These are phyloP conservation scores for Apophysomyces sp. DNA, from an alignment of 371 early-diverging fungal genomes.

Conservation along the genomic window DNA sequence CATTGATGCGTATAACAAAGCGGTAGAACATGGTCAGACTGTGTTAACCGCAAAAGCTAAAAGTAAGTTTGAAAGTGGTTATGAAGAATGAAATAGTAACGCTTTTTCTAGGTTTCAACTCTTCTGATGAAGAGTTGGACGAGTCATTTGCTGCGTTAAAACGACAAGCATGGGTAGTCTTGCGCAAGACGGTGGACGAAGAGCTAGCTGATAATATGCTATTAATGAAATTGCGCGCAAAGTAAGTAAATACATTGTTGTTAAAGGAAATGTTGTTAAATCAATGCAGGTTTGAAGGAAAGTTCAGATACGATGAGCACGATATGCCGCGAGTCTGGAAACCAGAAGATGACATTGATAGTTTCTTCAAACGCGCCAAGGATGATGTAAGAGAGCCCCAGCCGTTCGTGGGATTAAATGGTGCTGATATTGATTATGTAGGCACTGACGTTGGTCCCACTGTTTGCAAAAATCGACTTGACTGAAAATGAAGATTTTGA, in stretches of 20 bases:
- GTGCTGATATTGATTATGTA: slow-evolving; percentile 9
- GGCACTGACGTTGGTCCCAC: slow-evolving; percentile 62
- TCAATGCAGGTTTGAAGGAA: slow-evolving; percentile 71
- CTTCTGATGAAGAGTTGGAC: slow-evolving; percentile 50
- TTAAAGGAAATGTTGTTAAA: not conserved
- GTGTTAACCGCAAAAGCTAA: slow-evolving; percentile 38
- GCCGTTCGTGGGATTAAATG: not conserved
- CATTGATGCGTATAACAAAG: slow-evolving; percentile 53
- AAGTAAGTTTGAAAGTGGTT: slow-evolving; percentile 14
- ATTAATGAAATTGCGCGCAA: slow-evolving; percentile 70
- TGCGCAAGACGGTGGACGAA: slow-evolving; percentile 74
- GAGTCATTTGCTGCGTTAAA: slow-evolving; percentile 50
- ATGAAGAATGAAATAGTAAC: not conserved
- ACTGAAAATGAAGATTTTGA: slow-evolving; percentile 36
- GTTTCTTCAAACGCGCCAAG: slow-evolving; percentile 72
- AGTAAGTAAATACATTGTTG: slow-evolving; percentile 12
- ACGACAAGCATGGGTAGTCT: slow-evolving; percentile 70
- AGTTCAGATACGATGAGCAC: slow-evolving; percentile 90
- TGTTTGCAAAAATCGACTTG: slow-evolving; percentile 62
- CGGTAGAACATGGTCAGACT: slow-evolving; percentile 48
- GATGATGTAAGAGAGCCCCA: slow-evolving; percentile 44
- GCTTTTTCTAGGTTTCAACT: slow-evolving; percentile 55
- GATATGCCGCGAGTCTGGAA: slow-evolving; percentile 96
- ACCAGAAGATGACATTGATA: slow-evolving; percentile 92
- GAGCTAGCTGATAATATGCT: slow-evolving; percentile 82